These are phyloP conservation scores for Boletus edulis DNA, from an alignment of 768 basidiomycete genomes.

Conservation along the genomic window DNA sequence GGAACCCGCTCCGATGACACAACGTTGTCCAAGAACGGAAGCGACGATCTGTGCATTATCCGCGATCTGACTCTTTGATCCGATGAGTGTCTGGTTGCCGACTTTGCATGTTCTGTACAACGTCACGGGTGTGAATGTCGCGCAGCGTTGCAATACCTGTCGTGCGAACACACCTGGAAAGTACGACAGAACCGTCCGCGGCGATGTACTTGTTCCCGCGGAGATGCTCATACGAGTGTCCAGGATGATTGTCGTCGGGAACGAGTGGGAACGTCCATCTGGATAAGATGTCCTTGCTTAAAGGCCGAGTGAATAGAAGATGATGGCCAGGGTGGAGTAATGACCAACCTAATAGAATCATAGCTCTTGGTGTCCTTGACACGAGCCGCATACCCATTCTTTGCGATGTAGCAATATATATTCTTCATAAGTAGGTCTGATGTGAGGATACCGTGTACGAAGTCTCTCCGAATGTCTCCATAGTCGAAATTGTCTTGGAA, in stretches of 20 bases:
- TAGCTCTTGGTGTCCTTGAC: slow-evolving; percentile 93
- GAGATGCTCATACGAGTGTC: slow-evolving; percentile 79
- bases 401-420: slow-evolving; percentile 86
- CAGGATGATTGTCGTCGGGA: slow-evolving; percentile 91
- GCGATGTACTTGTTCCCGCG: slow-evolving; percentile 90
- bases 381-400: slow-evolving; percentile 88
- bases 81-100: slow-evolving; percentile 81
- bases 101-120: slow-evolving; percentile 70
- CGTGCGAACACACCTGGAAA: slow-evolving; percentile 65
- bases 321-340: neutral
- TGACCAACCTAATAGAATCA: slow-evolving; percentile 76
- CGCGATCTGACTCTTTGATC: slow-evolving; percentile 65
- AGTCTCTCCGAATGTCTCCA: slow-evolving; percentile 85
- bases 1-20: slow-evolving; percentile 68
- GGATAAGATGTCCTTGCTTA: slow-evolving; percentile 91
- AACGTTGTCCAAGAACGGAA: slow-evolving; percentile 78
- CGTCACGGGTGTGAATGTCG: neutral
- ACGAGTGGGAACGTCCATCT: slow-evolving; percentile 96
- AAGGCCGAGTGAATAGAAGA: neutral
- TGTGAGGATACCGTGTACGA: slow-evolving; percentile 91
- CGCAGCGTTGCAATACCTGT: neutral
- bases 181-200: slow-evolving; percentile 67
- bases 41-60: slow-evolving; percentile 64
- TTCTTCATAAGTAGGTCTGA: slow-evolving; percentile 94
- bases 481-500: slow-evolving; percentile 99